Evolutionary conservation across 2,329 filamentous ascomycete species (phyloP).

Genomic region (Xylaria sp.): DNA sequence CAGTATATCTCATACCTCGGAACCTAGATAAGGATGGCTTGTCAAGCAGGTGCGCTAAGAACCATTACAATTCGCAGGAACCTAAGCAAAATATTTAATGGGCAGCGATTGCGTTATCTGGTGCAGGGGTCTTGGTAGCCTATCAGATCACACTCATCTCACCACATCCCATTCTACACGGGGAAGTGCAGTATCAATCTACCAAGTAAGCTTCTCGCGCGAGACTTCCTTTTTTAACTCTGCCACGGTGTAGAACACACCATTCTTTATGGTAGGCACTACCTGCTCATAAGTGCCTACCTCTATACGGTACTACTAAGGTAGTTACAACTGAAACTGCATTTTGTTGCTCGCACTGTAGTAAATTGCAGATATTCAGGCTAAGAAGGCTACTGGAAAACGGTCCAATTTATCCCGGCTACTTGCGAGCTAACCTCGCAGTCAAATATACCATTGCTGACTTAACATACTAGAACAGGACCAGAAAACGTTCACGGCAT

Average conservation of each 20-base stretch:
- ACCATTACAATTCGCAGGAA: background rate
- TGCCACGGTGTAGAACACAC: background rate
- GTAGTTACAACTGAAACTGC: background rate
- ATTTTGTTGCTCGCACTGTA: background rate
- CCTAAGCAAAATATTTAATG: background rate
- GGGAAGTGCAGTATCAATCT: background rate
- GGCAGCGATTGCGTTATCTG: conserved; percentile 24
- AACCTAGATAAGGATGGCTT: conserved; percentile 7
- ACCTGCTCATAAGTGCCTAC: too few relatives aligned
- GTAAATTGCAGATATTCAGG: background rate
- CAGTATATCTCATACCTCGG: background rate
- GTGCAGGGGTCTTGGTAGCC: conserved; percentile 9
- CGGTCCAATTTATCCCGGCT: background rate
- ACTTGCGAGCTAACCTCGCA: background rate
- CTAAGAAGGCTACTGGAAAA: background rate
- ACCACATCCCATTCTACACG: background rate
- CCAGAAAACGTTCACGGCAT: too few relatives aligned
- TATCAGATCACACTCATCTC: conserved; percentile 2
- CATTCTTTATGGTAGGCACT: too few relatives aligned
- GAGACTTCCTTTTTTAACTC: background rate
- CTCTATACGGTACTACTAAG: too few relatives aligned
- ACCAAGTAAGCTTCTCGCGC: too few relatives aligned
- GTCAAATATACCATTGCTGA: too few relatives aligned
- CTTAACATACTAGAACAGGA: too few relatives aligned
- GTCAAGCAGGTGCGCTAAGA: background rate